A percentile compares a stretch with the other conserved stretches of the same genome.
phyloP scores from a whole-genome alignment of 345 rosid genomes.

The Psidium friedrichsthalianum region DNA sequence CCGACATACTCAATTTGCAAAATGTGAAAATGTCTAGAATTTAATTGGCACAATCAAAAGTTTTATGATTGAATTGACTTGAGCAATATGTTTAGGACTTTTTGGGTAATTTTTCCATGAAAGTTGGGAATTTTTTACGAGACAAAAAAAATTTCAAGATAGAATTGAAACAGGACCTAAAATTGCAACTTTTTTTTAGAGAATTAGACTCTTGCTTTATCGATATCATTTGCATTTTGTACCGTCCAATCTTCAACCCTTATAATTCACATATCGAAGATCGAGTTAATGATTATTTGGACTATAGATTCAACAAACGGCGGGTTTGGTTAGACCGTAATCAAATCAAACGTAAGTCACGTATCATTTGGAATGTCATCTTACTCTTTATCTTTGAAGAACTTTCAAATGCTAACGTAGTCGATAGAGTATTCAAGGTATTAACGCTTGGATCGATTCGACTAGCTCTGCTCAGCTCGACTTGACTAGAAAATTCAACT shows the following conservation, averaged over 20 bases:
- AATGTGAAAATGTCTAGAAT: no score
- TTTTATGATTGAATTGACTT: no score
- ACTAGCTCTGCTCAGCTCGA: not conserved
- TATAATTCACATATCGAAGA: not conserved
- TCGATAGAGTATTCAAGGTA: not conserved
- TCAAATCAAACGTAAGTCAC: not conserved
- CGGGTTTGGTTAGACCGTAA: not conserved
- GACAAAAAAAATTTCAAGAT: no score
- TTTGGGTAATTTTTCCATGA: no score
- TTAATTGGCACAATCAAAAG: no score
- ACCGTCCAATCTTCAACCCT: not conserved
- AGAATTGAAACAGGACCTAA: no score
- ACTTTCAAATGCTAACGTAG: not conserved
- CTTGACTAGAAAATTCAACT: not conserved
- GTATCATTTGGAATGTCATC: not conserved
- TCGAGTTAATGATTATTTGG: not conserved
- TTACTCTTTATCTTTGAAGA: not conserved
- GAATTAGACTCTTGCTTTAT: no score
- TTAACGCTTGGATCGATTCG: not conserved
- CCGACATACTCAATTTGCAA: no score
- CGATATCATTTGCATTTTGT: no score
- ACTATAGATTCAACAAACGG: not conserved
- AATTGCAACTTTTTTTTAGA: no score
- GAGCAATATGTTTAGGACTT: no score
- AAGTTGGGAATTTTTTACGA: no score